Percentiles rank a stretch among this genome's conserved stretches.
phyloP scores from a whole-genome alignment of 208 protist genomes.

The Leishmania guyanensis region DNA sequence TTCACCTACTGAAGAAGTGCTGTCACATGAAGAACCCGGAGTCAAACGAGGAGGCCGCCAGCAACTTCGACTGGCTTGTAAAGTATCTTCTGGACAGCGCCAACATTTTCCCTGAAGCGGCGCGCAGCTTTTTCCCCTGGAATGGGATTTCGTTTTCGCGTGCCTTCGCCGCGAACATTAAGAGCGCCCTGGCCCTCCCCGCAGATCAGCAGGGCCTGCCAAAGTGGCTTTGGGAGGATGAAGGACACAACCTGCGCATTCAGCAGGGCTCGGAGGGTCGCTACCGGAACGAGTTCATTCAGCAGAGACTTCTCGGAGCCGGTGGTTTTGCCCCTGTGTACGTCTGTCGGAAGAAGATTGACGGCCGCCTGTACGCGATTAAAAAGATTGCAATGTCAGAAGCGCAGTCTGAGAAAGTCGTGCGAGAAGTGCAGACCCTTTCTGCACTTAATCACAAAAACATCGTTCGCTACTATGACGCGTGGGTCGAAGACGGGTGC shows the following conservation, averaged over 20 bases:
- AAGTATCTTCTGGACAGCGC: slow-evolving; percentile 59
- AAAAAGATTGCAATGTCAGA: slow-evolving; percentile 84
- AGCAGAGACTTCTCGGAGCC: slow-evolving; percentile 72
- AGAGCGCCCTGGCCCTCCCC: slow-evolving; percentile 28
- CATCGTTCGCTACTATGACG: slow-evolving; percentile 91
- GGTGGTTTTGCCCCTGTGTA: slow-evolving; percentile 87
- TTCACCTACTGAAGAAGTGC: slow-evolving; percentile 79
- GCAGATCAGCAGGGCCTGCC: slow-evolving; percentile 38
- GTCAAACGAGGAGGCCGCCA: slow-evolving; percentile 70
- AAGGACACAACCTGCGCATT: slow-evolving; percentile 47
- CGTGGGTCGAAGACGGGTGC: slow-evolving; percentile 86
- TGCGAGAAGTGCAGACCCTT: slow-evolving; percentile 84
- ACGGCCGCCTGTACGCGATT: slow-evolving; percentile 80
- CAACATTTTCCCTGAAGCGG: slow-evolving; percentile 51
- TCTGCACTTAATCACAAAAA: slow-evolving; percentile 80
- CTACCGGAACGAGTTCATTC: slow-evolving; percentile 82
- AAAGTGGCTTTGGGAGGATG: slow-evolving; percentile 81
- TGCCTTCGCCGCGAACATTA: slow-evolving; percentile 46
- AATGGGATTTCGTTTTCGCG: slow-evolving; percentile 47
- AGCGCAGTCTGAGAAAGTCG: slow-evolving; percentile 55
- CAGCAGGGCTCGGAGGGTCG: slow-evolving; percentile 59
- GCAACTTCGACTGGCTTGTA: slow-evolving; percentile 66
- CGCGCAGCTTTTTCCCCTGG: slow-evolving; percentile 61
- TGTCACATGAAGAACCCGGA: slow-evolving; percentile 79
- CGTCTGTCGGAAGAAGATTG: slow-evolving; percentile 86